Percentiles rank a stretch among this genome's conserved stretches.
These are phyloP conservation scores for Ananas comosus DNA, from an alignment of 176 grass and related monocot genomes.

Conservation along the genomic window DNA sequence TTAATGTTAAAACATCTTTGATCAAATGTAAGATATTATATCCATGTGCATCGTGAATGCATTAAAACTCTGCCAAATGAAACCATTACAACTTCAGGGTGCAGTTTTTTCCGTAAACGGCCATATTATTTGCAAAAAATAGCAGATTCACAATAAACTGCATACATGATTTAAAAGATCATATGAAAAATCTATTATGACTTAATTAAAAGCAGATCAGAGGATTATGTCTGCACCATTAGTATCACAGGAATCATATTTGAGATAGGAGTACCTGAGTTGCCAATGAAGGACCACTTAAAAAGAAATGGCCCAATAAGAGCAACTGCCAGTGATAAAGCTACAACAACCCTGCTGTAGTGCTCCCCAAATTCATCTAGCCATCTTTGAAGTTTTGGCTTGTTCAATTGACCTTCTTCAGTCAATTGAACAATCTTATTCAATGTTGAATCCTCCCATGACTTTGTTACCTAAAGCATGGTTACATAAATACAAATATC, in stretches of 20 bases:
- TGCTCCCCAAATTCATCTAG: conserved; percentile 94
- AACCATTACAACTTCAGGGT: not conserved
- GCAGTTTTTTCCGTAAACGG: not conserved
- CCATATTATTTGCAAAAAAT: not conserved
- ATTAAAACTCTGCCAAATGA: not conserved
- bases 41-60: too few relatives aligned
- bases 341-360: conserved; percentile 87
- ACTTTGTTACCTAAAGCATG: conserved; percentile 77
- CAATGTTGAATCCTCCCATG: conserved; percentile 91
- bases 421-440: conserved; percentile 92
- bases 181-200: not conserved
- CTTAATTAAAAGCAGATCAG: not conserved
- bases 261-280: conserved; percentile 61
- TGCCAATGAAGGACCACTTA: conserved; percentile 94
- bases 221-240: not conserved
- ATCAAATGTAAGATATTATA: too few relatives aligned
- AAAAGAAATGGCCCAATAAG: conserved; percentile 80
- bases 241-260: not conserved
- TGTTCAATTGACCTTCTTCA: conserved; percentile 89
- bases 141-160: not conserved
- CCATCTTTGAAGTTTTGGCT: conserved; percentile 96
- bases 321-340: conserved; percentile 70
- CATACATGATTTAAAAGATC: not conserved
- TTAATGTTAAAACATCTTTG: too few relatives aligned
- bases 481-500: conserved; percentile 21